Percentiles rank a stretch among this genome's conserved stretches.
Evolutionary conservation across 2,329 filamentous ascomycete species (phyloP).

Genomic region (Alternaria infectoria): DNA sequence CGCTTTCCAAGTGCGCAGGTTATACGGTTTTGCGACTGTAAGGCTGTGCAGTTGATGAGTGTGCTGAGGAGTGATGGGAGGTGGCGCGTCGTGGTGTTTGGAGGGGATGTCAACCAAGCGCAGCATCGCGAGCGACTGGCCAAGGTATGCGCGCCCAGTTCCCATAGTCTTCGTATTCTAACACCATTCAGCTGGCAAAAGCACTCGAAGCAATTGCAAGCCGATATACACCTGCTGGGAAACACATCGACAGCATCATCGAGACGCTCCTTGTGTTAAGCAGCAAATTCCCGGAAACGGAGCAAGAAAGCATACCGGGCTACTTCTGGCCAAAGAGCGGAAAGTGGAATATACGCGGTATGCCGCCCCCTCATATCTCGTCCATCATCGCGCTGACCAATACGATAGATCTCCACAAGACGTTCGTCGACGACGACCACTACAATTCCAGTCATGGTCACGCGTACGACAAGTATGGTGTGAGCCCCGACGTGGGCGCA

Average conservation of each 20-base stretch:
- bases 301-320: conserved; percentile 61
- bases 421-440: conserved; percentile 64
- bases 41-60: conserved; percentile 59
- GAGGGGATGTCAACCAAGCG: conserved; percentile 50
- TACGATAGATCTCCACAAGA: conserved; percentile 62
- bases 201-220: conserved; percentile 40
- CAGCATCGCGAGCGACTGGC: conserved; percentile 40
- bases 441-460: conserved; percentile 65
- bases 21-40: conserved; percentile 65
- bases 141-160: conserved; percentile 40
- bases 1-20: conserved; percentile 63
- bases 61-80: conserved; percentile 60
- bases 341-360: conserved; percentile 62
- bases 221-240: conserved; percentile 51
- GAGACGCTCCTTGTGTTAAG: conserved; percentile 63
- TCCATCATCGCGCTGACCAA: not conserved
- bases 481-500: conserved; percentile 47
- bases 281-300: conserved; percentile 55
- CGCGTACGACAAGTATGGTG: conserved; percentile 63
- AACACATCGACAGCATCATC: conserved; percentile 62
- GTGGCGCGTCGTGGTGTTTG: conserved; percentile 60
- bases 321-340: conserved; percentile 64
- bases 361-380: not conserved
- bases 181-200: conserved; percentile 22
- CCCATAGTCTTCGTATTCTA: not conserved